Conservation (phyloP, 1,139 yeast genomes). For the Suhomyces terraborum region DNA sequence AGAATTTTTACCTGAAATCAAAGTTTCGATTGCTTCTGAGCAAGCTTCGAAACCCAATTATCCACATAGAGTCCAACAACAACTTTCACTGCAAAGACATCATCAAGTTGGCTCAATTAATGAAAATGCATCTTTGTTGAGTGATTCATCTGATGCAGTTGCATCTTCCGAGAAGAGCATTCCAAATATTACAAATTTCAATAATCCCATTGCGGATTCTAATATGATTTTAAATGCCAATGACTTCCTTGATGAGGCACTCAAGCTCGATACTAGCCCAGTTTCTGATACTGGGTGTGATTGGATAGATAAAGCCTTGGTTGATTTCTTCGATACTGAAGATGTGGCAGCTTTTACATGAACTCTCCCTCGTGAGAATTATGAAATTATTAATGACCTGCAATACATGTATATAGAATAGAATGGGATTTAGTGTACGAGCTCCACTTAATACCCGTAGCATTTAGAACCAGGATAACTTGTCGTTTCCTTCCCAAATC, state of each 20-base stretch:
- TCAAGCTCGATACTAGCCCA: conserved; percentile 29
- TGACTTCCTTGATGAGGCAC: conserved; percentile 8
- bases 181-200: neutral
- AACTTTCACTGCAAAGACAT: neutral
- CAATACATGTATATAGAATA: conserved; percentile 3
- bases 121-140: neutral
- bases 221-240: conserved; percentile 3
- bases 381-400: neutral
- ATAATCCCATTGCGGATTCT: neutral
- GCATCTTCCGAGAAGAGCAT: neutral
- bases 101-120: neutral
- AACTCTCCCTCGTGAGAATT: neutral
- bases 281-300: conserved; percentile 54
- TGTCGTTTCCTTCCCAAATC: conserved; percentile 49
- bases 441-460: neutral
- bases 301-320: conserved; percentile 48
- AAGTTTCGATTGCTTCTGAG: conserved; percentile 8
- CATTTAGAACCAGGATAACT: conserved; percentile 47
- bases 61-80: neutral
- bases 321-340: conserved; percentile 22
- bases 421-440: neutral
- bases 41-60: neutral
- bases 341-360: conserved; percentile 7
- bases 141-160: neutral
- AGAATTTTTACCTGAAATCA: conserved; percentile 21